Evolutionary conservation across 108 stramenopile species (phyloP).

Genomic region (Licmophora abbreviata): DNA sequence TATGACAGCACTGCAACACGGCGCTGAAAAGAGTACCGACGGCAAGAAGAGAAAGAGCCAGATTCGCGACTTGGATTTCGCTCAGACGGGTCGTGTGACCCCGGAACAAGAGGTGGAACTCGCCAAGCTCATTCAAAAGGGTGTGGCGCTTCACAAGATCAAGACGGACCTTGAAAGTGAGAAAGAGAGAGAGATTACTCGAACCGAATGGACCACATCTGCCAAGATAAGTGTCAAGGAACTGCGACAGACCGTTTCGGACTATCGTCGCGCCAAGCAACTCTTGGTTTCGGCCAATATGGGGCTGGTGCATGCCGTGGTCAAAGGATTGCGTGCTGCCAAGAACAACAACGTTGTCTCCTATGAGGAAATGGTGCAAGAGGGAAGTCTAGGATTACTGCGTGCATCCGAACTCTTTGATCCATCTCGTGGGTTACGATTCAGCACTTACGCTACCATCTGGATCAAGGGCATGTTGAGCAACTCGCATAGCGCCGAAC

Average conservation of each 20-base stretch:
- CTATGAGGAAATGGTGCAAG: constrained; percentile 86
- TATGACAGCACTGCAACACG: constrained; percentile 26
- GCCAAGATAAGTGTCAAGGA: constrained; percentile 43
- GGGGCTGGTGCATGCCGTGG: constrained; percentile 73
- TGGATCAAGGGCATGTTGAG: constrained; percentile 90
- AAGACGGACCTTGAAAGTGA: constrained; percentile 40
- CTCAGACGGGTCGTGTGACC: constrained; percentile 17
- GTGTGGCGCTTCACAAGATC: constrained; percentile 51
- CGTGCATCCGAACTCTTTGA: constrained; percentile 92
- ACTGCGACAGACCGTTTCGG: constrained; percentile 42
- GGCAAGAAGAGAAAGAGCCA: not conserved
- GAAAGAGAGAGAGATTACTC: constrained; percentile 23
- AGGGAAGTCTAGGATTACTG: constrained; percentile 85
- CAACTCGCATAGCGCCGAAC: constrained; percentile 47
- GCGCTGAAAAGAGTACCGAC: constrained; percentile 1
- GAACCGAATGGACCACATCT: constrained; percentile 54
- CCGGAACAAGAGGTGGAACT: constrained; percentile 68
- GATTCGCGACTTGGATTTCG: not conserved
- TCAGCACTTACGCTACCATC: constrained; percentile 95
- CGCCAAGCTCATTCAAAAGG: constrained; percentile 59
- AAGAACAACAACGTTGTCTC: constrained; percentile 26
- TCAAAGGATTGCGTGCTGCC: constrained; percentile 32
- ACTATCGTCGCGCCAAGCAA: constrained; percentile 68
- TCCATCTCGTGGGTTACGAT: constrained; percentile 78
- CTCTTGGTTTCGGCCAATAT: constrained; percentile 68